These are phyloP conservation scores for Xylaria venustula DNA, from an alignment of 495 filamentous ascomycete genomes.

Conservation along the genomic window DNA sequence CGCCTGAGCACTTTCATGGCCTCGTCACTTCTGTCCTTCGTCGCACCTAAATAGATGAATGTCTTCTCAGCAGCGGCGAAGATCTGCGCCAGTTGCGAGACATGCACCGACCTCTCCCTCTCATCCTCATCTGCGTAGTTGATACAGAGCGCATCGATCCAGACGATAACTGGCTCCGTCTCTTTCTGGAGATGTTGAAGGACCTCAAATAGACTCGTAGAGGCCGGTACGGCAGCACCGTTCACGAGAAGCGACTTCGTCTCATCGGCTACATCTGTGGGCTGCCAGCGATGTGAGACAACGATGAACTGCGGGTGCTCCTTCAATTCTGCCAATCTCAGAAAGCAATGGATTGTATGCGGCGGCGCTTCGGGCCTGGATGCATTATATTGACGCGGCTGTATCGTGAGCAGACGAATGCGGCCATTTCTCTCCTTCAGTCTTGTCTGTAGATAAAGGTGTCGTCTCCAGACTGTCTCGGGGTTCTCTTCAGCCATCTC, in stretches of 20 bases:
- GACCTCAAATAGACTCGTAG: constrained; percentile 11
- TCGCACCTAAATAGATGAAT: constrained; percentile 10
- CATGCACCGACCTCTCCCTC: constrained; percentile 32
- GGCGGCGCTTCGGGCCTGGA: constrained; percentile 7
- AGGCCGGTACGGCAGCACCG: constrained; percentile 12
- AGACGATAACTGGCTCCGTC: constrained; percentile 13
- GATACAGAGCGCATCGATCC: constrained; percentile 39
- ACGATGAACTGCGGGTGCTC: constrained; percentile 9
- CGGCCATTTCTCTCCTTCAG: constrained; percentile 14
- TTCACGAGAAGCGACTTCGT: constrained; percentile 14
- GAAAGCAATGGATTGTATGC: constrained; percentile 10
- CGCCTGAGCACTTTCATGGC: constrained; percentile 13
- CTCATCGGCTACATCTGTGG: constrained; percentile 8
- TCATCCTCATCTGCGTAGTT: constrained; percentile 34
- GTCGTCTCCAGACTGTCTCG: constrained; percentile 9
- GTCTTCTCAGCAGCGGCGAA: constrained; percentile 6
- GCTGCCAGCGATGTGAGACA: constrained; percentile 14
- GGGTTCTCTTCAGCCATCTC: neutral
- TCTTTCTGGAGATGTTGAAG: constrained; percentile 4
- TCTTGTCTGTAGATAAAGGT: constrained; percentile 15
- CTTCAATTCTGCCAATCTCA: constrained; percentile 13
- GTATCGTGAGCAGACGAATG: constrained; percentile 17
- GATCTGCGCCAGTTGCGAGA: constrained; percentile 17
- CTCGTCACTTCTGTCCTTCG: constrained; percentile 8
- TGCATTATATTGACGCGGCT: constrained; percentile 9